Percentiles rank a stretch among this genome's conserved stretches.
Conservation (phyloP, 2,329 filamentous ascomycete species). For the Talaromyces sp. region DNA sequence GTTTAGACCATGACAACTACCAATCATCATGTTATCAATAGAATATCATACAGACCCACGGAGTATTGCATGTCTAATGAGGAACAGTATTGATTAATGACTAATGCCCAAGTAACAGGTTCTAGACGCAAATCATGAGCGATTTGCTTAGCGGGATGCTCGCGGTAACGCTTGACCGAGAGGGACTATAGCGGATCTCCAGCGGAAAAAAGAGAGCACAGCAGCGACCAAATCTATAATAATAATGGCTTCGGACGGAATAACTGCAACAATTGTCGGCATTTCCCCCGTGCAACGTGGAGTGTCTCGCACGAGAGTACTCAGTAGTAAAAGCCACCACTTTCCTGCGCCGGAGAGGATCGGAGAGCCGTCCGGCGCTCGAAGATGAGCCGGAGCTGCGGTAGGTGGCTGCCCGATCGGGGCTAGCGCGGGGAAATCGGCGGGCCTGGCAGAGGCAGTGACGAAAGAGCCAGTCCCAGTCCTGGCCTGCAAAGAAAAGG, state of each 20-base stretch:
- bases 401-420: conserved; percentile 10
- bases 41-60: not conserved
- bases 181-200: not conserved
- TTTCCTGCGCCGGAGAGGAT: conserved; percentile 13
- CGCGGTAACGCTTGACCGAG: not conserved
- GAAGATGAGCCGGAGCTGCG: conserved; percentile 14
- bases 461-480: too few species aligned
- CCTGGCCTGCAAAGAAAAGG: not conserved
- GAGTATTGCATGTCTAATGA: conserved; percentile 13
- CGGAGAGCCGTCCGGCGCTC: conserved; percentile 14
- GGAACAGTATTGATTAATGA: not conserved
- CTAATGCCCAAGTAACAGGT: not conserved
- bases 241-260: not conserved
- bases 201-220: not conserved
- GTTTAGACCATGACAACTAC: not conserved
- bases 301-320: not conserved
- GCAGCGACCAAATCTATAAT: not conserved
- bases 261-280: not conserved
- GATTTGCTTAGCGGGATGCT: not conserved
- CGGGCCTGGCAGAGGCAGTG: not conserved
- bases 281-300: not conserved
- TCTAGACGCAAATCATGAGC: not conserved
- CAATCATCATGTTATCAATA: not conserved
- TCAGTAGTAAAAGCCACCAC: not conserved
- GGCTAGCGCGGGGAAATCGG: conserved; percentile 15